A percentile compares a stretch with the other conserved stretches of the same genome.
Conservation (phyloP, 2,329 filamentous ascomycete species). For the Thielaviopsis populi region DNA sequence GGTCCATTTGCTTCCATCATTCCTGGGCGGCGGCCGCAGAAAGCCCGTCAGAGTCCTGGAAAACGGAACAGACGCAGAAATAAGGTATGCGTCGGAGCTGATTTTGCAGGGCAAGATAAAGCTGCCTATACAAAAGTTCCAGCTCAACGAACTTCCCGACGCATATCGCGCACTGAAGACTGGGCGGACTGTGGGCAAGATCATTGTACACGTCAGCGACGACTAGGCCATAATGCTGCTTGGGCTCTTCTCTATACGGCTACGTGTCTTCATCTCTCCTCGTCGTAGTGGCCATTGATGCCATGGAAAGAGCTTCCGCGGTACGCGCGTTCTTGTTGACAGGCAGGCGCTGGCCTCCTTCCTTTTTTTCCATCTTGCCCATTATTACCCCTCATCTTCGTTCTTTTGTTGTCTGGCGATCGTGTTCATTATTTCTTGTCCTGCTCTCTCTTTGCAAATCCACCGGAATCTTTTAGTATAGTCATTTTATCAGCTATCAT, state of each 20-base stretch:
- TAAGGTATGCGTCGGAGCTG: slow-evolving; percentile 38
- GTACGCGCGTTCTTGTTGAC: not conserved
- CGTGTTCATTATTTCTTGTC: not conserved
- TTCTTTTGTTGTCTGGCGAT: not conserved
- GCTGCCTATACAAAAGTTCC: slow-evolving; percentile 40
- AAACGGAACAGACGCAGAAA: slow-evolving; percentile 30
- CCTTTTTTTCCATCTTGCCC: not conserved
- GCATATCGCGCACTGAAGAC: slow-evolving; percentile 45
- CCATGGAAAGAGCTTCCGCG: not conserved
- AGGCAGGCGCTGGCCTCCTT: not conserved
- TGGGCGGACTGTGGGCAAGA: slow-evolving; percentile 44
- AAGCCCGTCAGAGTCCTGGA: slow-evolving; percentile 29
- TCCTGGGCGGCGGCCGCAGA: slow-evolving; percentile 28
- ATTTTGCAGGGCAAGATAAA: slow-evolving; percentile 43
- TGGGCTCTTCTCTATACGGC: not conserved
- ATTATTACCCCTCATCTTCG: not conserved
- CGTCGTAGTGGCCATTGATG: not conserved
- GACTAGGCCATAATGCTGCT: slow-evolving; percentile 5
- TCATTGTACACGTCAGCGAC: slow-evolving; percentile 30
- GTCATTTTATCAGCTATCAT: not conserved
- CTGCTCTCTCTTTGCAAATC: not conserved
- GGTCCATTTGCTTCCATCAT: slow-evolving; percentile 23
- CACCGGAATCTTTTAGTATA: not conserved
- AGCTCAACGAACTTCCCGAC: slow-evolving; percentile 39
- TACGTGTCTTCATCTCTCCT: not conserved